Evolutionary conservation across 139 green algal genomes (phyloP).

Genomic region (Micromonas pusilla): DNA sequence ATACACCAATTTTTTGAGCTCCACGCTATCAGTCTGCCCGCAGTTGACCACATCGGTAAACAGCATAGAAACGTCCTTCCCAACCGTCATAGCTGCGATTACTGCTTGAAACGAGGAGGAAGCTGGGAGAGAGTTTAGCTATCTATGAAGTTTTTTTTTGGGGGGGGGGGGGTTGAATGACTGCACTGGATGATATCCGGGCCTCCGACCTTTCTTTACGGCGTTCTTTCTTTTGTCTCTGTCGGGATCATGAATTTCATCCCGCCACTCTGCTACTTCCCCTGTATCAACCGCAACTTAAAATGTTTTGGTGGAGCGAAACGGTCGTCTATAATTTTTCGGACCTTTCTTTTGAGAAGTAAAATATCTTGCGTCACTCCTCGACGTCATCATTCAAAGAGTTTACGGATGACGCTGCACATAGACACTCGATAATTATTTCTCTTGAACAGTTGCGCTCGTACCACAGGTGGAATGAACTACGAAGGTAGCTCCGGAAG

Average conservation of each 20-base stretch:
- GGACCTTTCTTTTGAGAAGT: no score
- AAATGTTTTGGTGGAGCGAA: no score
- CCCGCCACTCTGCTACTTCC: slow-evolving; percentile 92
- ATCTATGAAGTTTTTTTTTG: background rate
- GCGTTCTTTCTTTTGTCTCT: slow-evolving; percentile 85
- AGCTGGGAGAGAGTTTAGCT: background rate
- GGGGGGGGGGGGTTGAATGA: background rate
- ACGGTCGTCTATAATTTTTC: no score
- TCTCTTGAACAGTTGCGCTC: no score
- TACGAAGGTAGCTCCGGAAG: no score
- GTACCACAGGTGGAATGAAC: no score
- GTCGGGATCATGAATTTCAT: slow-evolving; percentile 83
- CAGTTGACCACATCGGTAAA: slow-evolving; percentile 97
- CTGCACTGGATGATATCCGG: slow-evolving; percentile 4
- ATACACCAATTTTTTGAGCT: slow-evolving; percentile 98
- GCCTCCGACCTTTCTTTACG: slow-evolving; percentile 91
- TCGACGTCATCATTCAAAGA: no score
- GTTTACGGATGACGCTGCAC: no score
- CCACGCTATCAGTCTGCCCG: slow-evolving; percentile 90
- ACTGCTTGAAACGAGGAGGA: slow-evolving; percentile 11
- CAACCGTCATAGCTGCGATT: slow-evolving; percentile 95
- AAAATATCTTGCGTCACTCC: no score
- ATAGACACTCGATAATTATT: no score
- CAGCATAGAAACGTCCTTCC: slow-evolving; percentile 90
- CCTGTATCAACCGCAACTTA: no score